Evolutionary conservation across 2,329 filamentous ascomycete species (phyloP), one percentile per base, ranked within the genome.

Genomic region (Macrophomina phaseolina): DNA sequence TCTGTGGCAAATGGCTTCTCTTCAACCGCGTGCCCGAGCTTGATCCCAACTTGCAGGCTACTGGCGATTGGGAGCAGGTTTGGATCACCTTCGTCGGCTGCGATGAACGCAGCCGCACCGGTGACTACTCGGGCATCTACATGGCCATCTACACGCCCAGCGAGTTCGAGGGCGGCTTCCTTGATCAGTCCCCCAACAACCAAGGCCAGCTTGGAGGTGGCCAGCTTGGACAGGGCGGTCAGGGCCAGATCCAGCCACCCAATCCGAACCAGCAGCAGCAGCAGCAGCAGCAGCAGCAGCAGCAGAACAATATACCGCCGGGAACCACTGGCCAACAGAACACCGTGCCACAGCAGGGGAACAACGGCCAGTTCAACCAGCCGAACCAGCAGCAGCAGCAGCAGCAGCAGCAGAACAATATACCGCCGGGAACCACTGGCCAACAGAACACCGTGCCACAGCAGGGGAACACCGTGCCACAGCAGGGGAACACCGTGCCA

Each of bases 1-100:
- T 62, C 42, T 62, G 58, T 30, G 34, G 34, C 30, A 62, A 48
- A 23, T 49, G 34, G 12, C 58, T 62, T 6, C 28, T 23, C 2
- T 62, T 62, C 18, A 23, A 51, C 30, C 58, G 58, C 11, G 58
- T 62, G 12, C 58, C 58, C 6, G 34, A 62, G 30, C 42, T 62
- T 3, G 58, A 48, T 45, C 16, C 45, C 11, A 18, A n/a, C 8
- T 45, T 62, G 32, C 30, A 34, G 8, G 14, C 30, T 2, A 62
- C 58, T 0, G 58, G 58, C 9, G 42, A 62, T 4, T 46, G 45
- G 12, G 42, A 46, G 11, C 42, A 62, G 30, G 46, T 62, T 18
- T 49, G 23, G 12, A 30, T 46, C 28, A 36, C 40, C 2, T 62
- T 51, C 30, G 16, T 23, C 1, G 58, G 58, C 42, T 62, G 58